Evolutionary conservation across 106 monocot species (phyloP).

Genomic region (Cymbidium sinense): DNA sequence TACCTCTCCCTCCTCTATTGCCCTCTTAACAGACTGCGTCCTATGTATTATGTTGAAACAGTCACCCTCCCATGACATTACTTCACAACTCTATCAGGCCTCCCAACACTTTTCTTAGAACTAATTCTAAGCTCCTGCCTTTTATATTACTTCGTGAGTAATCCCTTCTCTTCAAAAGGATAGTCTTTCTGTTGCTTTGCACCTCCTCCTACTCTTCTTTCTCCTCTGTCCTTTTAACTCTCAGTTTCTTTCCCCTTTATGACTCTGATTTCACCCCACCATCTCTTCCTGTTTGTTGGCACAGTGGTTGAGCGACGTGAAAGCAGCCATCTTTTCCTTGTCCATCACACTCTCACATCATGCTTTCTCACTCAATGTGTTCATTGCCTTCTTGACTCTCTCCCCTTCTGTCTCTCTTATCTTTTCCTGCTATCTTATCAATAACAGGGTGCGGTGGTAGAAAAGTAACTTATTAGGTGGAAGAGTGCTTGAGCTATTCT

Average conservation of each 20-base stretch:
- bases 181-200: neutral
- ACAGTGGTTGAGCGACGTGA: constrained; percentile 43
- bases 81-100: neutral
- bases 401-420: neutral
- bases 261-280: constrained; percentile 12
- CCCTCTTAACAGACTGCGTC: neutral
- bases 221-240: neutral
- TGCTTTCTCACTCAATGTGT: constrained; percentile 25
- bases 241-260: neutral
- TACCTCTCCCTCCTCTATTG: no score
- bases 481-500: neutral
- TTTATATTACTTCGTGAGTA: neutral
- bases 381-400: neutral
- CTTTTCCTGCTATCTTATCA: constrained; percentile 6
- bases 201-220: neutral
- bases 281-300: constrained; percentile 37
- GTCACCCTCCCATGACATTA: constrained; percentile 21
- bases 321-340: constrained; percentile 57
- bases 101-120: neutral
- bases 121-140: neutral
- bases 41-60: constrained; percentile 1
- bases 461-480: neutral
- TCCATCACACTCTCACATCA: constrained; percentile 28
- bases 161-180: no score
- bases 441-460: neutral